Percentiles rank a stretch among this genome's conserved stretches.
Evolutionary conservation across 345 rosid species (phyloP).

Genomic region (Eucalyptus guilfoylei): DNA sequence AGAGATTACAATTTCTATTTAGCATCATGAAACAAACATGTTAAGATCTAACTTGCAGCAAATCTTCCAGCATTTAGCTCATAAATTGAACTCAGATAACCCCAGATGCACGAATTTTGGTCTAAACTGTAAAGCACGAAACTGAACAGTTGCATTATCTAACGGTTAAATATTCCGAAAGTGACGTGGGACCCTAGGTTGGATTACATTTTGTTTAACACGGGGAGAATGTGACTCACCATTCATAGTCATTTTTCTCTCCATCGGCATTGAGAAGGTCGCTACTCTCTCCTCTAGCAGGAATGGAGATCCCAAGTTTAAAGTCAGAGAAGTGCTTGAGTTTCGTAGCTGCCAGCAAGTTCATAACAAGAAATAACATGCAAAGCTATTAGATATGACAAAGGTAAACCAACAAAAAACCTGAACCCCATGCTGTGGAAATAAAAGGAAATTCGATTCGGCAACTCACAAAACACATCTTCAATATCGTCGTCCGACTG

Average conservation of each 20-base stretch:
- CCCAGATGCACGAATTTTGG: not conserved
- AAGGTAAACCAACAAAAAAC: not conserved
- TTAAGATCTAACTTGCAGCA: not conserved
- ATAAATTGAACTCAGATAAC: not conserved
- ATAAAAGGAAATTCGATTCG: not conserved
- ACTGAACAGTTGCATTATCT: not conserved
- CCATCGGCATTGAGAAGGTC: conserved; percentile 75
- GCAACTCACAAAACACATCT: conserved; percentile 69
- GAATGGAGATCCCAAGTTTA: conserved; percentile 57
- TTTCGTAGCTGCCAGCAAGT: conserved; percentile 49
- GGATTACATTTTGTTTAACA: not conserved
- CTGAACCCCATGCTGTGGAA: not conserved
- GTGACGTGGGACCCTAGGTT: not conserved
- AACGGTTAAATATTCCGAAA: not conserved
- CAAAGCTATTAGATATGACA: not conserved
- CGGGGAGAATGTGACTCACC: conserved; percentile 28
- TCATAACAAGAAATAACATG: not conserved
- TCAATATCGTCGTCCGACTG: conserved; percentile 71
- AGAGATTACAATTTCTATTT: not conserved
- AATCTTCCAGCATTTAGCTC: not conserved
- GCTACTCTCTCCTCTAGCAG: conserved; percentile 81
- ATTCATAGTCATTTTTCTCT: conserved; percentile 95
- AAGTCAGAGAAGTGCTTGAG: conserved; percentile 72
- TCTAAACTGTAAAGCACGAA: not conserved
- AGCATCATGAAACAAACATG: not conserved